Conservation (phyloP, 148 eudicot species). For the Camellia japonica region DNA sequence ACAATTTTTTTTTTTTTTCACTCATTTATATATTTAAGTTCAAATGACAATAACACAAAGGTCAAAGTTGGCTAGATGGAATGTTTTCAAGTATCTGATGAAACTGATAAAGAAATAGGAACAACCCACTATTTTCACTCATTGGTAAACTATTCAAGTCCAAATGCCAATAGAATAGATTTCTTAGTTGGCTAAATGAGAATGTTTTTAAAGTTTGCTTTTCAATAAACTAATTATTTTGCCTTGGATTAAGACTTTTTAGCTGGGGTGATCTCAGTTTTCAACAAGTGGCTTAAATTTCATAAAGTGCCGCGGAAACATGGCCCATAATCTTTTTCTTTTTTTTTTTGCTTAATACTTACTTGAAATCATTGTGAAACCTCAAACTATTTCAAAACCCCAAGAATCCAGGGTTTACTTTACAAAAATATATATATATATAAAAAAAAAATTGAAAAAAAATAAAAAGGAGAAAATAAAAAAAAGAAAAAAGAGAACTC, state of each 20-base stretch:
- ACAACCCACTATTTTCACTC: too few relatives aligned
- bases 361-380: neutral
- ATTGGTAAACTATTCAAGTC: too few relatives aligned
- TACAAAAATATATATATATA: neutral
- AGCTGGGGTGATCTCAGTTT: neutral
- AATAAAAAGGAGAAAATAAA: neutral
- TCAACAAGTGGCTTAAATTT: conserved; percentile 1
- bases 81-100: too few relatives aligned
- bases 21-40: too few relatives aligned
- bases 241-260: neutral
- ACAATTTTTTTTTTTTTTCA: too few relatives aligned
- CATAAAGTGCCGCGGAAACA: neutral
- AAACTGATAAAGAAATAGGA: too few relatives aligned
- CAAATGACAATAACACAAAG: too few relatives aligned
- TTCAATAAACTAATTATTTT: neutral
- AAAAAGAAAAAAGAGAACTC: too few relatives aligned
- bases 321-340: neutral
- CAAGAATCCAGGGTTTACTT: neutral
- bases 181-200: too few relatives aligned
- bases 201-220: too few relatives aligned
- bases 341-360: neutral
- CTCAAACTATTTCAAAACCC: neutral
- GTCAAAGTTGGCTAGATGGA: too few relatives aligned
- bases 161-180: too few relatives aligned
- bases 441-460: neutral